Conservation (phyloP, 106 monocot species). For the Platanthera guangdongensis region DNA sequence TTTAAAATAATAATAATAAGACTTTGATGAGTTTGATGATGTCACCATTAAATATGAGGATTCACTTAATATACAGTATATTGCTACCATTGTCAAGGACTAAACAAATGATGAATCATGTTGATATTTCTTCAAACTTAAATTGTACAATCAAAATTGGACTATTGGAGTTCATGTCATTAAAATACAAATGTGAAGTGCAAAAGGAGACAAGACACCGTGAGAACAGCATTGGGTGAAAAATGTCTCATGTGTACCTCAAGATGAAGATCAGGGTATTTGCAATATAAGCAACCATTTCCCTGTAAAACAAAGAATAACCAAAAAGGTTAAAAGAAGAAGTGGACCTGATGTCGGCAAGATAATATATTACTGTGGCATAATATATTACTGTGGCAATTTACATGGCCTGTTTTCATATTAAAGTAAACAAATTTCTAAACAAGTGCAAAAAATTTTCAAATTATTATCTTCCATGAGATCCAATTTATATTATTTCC, state of each 20-base stretch:
- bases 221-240: not conserved
- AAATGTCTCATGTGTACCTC: slow-evolving; percentile 38
- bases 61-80: not conserved
- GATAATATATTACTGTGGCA: not conserved
- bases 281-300: slow-evolving; percentile 93
- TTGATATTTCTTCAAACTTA: not conserved
- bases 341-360: not conserved
- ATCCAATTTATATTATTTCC: not conserved
- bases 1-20: too few species aligned
- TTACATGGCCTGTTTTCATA: not conserved
- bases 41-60: too few species aligned
- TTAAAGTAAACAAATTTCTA: not conserved
- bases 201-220: not conserved
- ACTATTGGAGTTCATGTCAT: not conserved
- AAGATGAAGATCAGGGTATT: slow-evolving; percentile 90
- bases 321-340: not conserved
- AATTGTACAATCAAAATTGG: not conserved
- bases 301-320: slow-evolving; percentile 43
- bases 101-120: not conserved
- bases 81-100: not conserved
- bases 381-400: not conserved
- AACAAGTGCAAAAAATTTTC: not conserved
- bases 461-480: not conserved
- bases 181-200: not conserved
- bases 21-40: too few species aligned